These are phyloP conservation scores for Metarhizium brunneum DNA, from an alignment of 2,329 filamentous ascomycete genomes.

Conservation along the genomic window DNA sequence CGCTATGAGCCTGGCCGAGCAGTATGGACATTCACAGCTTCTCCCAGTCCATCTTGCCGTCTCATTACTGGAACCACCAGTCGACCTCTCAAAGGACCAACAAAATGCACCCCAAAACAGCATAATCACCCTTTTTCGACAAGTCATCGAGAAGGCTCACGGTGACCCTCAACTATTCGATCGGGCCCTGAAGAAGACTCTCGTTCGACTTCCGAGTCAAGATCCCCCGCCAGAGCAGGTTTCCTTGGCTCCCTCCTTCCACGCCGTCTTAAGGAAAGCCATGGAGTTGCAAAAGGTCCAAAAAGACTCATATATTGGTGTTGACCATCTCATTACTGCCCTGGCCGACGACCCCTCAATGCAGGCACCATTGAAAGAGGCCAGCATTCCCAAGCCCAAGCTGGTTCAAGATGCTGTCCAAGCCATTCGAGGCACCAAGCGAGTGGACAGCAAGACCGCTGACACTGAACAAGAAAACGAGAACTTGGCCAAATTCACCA, in stretches of 20 bases:
- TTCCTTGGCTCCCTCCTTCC: slow-evolving; percentile 71
- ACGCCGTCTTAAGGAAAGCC: slow-evolving; percentile 72
- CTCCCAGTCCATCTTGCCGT: slow-evolving; percentile 84
- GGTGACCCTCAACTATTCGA: slow-evolving; percentile 87
- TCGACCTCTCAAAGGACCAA: slow-evolving; percentile 72
- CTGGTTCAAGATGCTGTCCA: slow-evolving; percentile 84
- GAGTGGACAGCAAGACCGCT: slow-evolving; percentile 92
- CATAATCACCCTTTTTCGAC: slow-evolving; percentile 74
- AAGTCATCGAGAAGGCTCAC: slow-evolving; percentile 88
- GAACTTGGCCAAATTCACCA: slow-evolving; percentile 95
- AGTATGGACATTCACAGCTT: slow-evolving; percentile 87
- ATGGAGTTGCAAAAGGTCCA: slow-evolving; percentile 93
- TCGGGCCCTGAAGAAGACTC: slow-evolving; percentile 78
- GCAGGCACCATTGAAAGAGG: slow-evolving; percentile 66
- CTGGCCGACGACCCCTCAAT: slow-evolving; percentile 71
- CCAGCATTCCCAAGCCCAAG: slow-evolving; percentile 87
- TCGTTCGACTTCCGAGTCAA: slow-evolving; percentile 88
- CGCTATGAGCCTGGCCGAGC: slow-evolving; percentile 76
- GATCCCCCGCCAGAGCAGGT: slow-evolving; percentile 89
- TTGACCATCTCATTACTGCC: slow-evolving; percentile 87
- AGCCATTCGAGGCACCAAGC: slow-evolving; percentile 82
- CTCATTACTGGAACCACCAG: slow-evolving; percentile 65
- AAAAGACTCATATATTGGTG: slow-evolving; percentile 88
- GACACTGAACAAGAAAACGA: slow-evolving; percentile 90
- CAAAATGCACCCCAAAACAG: slow-evolving; percentile 61